Evolutionary conservation across 257 asterid species (phyloP).

Genomic region (Solanum chmielewskii): DNA sequence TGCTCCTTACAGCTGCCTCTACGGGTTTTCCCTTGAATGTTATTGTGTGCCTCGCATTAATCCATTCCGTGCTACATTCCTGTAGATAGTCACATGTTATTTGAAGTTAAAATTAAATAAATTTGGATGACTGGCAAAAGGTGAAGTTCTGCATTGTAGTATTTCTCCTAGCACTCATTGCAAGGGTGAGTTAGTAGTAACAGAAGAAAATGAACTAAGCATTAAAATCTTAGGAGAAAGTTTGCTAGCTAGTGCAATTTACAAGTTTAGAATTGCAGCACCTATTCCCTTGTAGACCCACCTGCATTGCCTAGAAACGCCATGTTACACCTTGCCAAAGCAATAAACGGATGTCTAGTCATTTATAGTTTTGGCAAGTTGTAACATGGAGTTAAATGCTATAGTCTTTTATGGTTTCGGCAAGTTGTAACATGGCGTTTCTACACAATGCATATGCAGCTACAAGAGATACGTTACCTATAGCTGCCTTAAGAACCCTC

Average conservation of each 20-base stretch:
- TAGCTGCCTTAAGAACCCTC: neutral
- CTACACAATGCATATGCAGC: neutral
- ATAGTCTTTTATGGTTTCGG: neutral
- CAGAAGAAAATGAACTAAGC: neutral
- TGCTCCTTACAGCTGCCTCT: conserved; percentile 13
- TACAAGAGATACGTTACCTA: neutral
- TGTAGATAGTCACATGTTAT: conserved; percentile 13
- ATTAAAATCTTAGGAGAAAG: neutral
- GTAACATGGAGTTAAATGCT: neutral
- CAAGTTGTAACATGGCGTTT: neutral
- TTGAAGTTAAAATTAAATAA: neutral
- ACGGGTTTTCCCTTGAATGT: conserved; percentile 11
- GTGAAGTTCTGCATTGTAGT: neutral
- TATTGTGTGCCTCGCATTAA: conserved; percentile 60
- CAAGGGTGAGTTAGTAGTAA: neutral
- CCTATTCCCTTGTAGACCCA: neutral
- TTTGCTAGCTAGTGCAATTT: neutral
- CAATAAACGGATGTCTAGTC: neutral
- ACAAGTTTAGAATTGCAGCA: neutral
- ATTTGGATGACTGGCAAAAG: neutral
- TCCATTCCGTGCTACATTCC: conserved; percentile 65
- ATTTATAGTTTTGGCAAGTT: neutral
- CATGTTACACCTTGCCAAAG: neutral
- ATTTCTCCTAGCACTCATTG: neutral
- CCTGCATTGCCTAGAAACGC: neutral